Evolutionary conservation across 495 filamentous ascomycete species (phyloP), one percentile per base, ranked within the genome.

Genomic region (Podospora appendiculata): DNA sequence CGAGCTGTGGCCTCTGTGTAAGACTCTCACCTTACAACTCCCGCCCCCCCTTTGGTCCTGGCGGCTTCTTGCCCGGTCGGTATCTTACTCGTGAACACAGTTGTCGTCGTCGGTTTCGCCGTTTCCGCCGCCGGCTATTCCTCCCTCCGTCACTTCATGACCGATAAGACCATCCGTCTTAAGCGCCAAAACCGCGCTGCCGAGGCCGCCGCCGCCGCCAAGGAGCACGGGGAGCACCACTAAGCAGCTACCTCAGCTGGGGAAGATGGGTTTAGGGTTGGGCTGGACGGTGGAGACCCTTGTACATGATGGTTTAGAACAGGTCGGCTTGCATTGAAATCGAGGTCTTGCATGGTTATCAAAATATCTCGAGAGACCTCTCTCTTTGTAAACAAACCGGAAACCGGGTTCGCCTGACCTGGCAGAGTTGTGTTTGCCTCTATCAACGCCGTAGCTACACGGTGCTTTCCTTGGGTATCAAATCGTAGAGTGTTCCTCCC

Each of bases 1-100:
- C 46, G 93, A 99, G 79, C 79, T 99, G 82, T 82, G 92, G 63
- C 93, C 93, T 60, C 82, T 99, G 58, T 89, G 91, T 95, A 85
- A 69, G 83, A 25, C 76, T 51, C 46, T 60, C 32, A 39, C 48
- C 35, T 51, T 32, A 7, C 32, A n/a, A 52, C 25, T 25, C 32
- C 36, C 19, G 4, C 32, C 39, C 11, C 14, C 10, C 38, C 41
- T 9, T 1, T 25, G 11, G 38, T 25, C 36, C 6, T 12, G 5
- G 16, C 42, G 9, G 36, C 13, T 38, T 25, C 13, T 38, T 45
- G 3, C n/a, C 4, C 18, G 32, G 8, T 13, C 16, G 6, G 38
- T 43, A n/a, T 19, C 34, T 32, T 51, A 38, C 36, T 46, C 40
- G 56, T 62, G 55, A 34, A 53, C 25, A 32, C 34, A 96, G 91